A percentile compares a stretch with the other conserved stretches of the same genome.
Evolutionary conservation across 176 grass and related monocot genomes (phyloP).

Genomic region (Lolium multiflorum): DNA sequence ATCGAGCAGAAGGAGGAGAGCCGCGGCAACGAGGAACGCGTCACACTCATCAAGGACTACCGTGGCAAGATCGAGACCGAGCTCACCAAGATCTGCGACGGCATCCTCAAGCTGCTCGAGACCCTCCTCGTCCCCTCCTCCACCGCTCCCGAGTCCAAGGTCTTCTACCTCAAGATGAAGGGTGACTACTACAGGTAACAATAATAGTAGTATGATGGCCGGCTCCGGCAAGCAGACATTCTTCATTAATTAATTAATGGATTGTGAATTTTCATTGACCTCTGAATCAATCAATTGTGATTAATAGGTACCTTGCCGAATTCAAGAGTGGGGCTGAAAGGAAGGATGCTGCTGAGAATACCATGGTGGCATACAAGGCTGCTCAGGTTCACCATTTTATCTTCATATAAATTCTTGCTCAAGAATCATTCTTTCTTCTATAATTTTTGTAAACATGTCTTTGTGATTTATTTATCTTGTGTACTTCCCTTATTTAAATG

Average conservation of each 20-base stretch:
- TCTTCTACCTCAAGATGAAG: conserved; percentile 97
- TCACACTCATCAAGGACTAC: conserved; percentile 75
- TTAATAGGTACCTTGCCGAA: conserved; percentile 86
- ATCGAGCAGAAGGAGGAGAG: conserved; percentile 92
- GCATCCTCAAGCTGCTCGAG: conserved; percentile 78
- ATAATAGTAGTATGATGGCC: background rate
- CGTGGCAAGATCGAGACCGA: conserved; percentile 78
- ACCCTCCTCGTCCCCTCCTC: conserved; percentile 85
- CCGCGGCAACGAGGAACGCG: conserved; percentile 76
- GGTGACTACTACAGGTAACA: conserved; percentile 93
- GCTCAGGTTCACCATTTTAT: conserved; percentile 58
- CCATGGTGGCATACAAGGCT: conserved; percentile 82
- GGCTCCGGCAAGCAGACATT: background rate
- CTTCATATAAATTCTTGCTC: background rate
- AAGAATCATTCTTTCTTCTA: background rate
- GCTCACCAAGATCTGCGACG: conserved; percentile 79
- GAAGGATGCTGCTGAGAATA: conserved; percentile 81
- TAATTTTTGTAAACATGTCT: background rate
- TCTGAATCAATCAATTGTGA: conserved; percentile 36
- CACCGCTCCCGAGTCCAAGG: conserved; percentile 77
- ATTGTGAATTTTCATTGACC: conserved; percentile 29
- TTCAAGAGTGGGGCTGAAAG: conserved; percentile 79
- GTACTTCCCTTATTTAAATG: background rate
- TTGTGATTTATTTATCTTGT: background rate
- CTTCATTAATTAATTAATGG: conserved; percentile 2